A percentile compares a stretch with the other conserved stretches of the same genome.
phyloP scores from a whole-genome alignment of 805 yeast species.

The Starmerella davenportii region DNA sequence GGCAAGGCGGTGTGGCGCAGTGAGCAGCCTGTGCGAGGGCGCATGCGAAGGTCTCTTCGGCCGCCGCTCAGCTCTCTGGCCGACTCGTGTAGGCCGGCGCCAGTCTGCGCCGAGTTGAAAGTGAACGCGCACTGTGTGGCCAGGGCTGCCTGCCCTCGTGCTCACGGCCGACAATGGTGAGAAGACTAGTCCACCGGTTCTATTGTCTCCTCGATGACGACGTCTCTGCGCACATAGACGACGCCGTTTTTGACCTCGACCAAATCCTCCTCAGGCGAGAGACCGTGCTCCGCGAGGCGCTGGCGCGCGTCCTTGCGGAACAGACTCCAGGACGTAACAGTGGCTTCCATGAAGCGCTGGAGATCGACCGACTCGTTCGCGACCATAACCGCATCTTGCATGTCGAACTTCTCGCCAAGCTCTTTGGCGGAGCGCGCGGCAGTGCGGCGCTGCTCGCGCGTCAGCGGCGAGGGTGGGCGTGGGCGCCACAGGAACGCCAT shows the following conservation, averaged over 20 bases:
- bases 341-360: constrained; percentile 63
- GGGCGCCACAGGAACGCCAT: constrained; percentile 94
- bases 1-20: too few relatives aligned
- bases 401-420: constrained; percentile 85
- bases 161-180: too few relatives aligned
- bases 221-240: constrained; percentile 30
- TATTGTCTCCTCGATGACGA: constrained; percentile 33
- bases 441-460: constrained; percentile 68
- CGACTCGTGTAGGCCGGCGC: too few relatives aligned
- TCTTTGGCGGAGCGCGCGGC: constrained; percentile 77
- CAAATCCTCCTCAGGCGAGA: constrained; percentile 13
- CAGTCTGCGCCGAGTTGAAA: too few relatives aligned
- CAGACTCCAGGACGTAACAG: constrained; percentile 67
- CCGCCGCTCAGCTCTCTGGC: too few relatives aligned
- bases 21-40: too few relatives aligned
- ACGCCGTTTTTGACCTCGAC: constrained; percentile 15
- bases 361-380: constrained; percentile 80
- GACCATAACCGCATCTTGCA: constrained; percentile 88
- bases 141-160: too few relatives aligned
- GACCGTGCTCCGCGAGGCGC: constrained; percentile 23
- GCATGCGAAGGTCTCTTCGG: too few relatives aligned
- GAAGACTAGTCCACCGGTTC: constrained; percentile 21
- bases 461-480: constrained; percentile 65
- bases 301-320: constrained; percentile 46
- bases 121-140: too few relatives aligned